phyloP scores from a whole-genome alignment of 78 protist species.

The Dictyostelium citrinum region DNA sequence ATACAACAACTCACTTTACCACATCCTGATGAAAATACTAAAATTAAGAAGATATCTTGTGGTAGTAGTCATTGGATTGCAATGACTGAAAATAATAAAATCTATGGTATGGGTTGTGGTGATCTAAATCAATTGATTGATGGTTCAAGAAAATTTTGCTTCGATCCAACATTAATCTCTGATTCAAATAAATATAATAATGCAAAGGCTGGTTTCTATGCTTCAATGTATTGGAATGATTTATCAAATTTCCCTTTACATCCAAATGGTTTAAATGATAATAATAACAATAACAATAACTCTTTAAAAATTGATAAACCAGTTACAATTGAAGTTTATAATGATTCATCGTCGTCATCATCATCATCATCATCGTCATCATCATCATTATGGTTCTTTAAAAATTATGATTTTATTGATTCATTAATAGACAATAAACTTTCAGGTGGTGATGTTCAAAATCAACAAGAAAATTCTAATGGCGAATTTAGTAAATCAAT shows the following conservation, averaged over 20 bases:
- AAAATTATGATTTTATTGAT: not conserved
- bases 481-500: not conserved
- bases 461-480: not conserved
- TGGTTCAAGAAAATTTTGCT: not conserved
- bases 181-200: not conserved
- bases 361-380: not conserved
- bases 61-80: constrained; percentile 1
- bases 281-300: not conserved
- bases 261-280: not conserved
- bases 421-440: not conserved
- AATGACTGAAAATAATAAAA: not conserved
- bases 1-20: not conserved
- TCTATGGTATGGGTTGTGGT: constrained; percentile 27
- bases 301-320: not conserved
- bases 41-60: not conserved
- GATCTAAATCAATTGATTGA: not conserved
- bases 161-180: not conserved
- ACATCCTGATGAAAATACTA: not conserved
- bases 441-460: not conserved
- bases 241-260: not conserved
- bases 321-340: not conserved
- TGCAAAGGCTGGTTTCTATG: constrained; percentile 5
- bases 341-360: not conserved
- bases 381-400: not conserved
- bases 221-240: constrained; percentile 8